Evolutionary conservation across 1,139 yeast species (phyloP).

Genomic region (Kluyveromyces sp.): DNA sequence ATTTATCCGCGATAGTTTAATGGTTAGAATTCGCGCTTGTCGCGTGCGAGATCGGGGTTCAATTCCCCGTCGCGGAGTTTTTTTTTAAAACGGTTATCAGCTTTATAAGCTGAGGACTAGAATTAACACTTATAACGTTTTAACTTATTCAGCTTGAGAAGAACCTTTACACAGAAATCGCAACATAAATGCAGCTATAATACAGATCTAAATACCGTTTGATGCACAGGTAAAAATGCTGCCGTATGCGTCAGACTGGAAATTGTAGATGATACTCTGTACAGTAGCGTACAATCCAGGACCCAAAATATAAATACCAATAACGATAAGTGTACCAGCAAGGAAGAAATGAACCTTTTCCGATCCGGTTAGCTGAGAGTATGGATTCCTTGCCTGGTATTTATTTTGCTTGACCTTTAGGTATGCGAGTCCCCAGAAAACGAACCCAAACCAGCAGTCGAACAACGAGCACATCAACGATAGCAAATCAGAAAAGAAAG

Average conservation of each 20-base stretch:
- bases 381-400: slow-evolving; percentile 29
- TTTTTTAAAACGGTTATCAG: slow-evolving; percentile 12
- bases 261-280: slow-evolving; percentile 45
- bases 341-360: slow-evolving; percentile 35
- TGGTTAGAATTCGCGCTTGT: slow-evolving; percentile 36
- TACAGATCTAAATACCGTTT: slow-evolving; percentile 33
- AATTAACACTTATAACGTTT: too few relatives aligned
- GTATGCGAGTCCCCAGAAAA: slow-evolving; percentile 60
- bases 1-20: slow-evolving; percentile 33
- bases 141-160: too few relatives aligned
- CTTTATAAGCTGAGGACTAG: too few relatives aligned
- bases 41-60: slow-evolving; percentile 37
- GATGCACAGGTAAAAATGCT: slow-evolving; percentile 45
- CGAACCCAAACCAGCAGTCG: slow-evolving; percentile 61
- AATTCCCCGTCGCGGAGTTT: slow-evolving; percentile 36
- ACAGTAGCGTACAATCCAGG: slow-evolving; percentile 54
- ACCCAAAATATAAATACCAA: slow-evolving; percentile 50
- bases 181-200: too few relatives aligned
- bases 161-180: background rate
- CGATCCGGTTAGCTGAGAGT: slow-evolving; percentile 19
- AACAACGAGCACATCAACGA: slow-evolving; percentile 57
- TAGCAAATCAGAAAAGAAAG: slow-evolving; percentile 52
- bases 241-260: slow-evolving; percentile 43
- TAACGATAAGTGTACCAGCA: slow-evolving; percentile 37
- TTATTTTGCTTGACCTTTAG: slow-evolving; percentile 37